phyloP scores from a whole-genome alignment of 306 rosid genomes.

The Rosa rugosa region DNA sequence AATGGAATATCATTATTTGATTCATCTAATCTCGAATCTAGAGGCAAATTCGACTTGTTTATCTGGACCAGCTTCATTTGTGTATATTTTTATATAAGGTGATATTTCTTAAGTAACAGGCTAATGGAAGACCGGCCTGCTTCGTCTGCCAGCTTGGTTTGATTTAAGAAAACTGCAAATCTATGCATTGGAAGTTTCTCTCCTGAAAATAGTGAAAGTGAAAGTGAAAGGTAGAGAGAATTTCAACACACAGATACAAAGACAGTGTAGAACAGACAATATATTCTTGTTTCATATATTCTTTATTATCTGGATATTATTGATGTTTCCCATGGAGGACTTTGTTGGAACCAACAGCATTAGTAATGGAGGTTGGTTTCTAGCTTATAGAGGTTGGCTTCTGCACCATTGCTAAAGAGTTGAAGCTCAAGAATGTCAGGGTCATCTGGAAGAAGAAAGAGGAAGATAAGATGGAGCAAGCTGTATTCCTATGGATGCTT shows the following conservation, averaged over 20 bases:
- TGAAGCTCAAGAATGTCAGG: slow-evolving; percentile 3
- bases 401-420: neutral
- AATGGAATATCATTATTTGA: neutral
- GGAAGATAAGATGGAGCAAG: slow-evolving; percentile 36
- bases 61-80: neutral
- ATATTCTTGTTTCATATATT: neutral
- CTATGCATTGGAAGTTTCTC: slow-evolving; percentile 4
- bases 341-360: neutral
- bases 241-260: neutral
- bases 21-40: slow-evolving; percentile 9
- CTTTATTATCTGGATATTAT: slow-evolving; percentile 5
- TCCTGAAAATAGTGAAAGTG: neutral
- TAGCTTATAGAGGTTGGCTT: neutral
- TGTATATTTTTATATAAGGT: neutral
- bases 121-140: slow-evolving; percentile 24
- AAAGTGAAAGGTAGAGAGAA: neutral
- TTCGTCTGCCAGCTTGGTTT: slow-evolving; percentile 9
- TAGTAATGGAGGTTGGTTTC: neutral
- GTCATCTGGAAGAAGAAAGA: slow-evolving; percentile 24
- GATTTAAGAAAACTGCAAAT: slow-evolving; percentile 12
- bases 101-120: slow-evolving; percentile 12
- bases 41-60: slow-evolving; percentile 9
- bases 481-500: slow-evolving; percentile 30
- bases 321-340: slow-evolving; percentile 5
- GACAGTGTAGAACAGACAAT: slow-evolving; percentile 6